Percentiles rank a stretch among this genome's conserved stretches.
Conservation (phyloP, 116 monocot genomes). For the Papilionanthe hybrid region DNA sequence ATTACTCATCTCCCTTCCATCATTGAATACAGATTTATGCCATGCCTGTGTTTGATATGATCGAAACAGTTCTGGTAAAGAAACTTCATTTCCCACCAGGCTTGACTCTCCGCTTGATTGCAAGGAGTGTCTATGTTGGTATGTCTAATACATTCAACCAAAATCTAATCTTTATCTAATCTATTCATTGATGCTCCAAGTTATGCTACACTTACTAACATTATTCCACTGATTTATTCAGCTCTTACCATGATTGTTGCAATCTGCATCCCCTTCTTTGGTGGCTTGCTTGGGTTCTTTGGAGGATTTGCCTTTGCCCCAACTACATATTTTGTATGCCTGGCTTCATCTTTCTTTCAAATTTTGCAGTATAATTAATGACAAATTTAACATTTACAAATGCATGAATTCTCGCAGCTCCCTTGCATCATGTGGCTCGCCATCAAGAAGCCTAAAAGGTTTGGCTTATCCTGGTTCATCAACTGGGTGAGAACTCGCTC, state of each 20-base stretch:
- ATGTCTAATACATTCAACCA: background rate
- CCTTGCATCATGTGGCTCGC: conserved; percentile 70
- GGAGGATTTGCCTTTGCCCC: conserved; percentile 62
- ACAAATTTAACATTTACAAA: background rate
- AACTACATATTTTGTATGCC: conserved; percentile 46
- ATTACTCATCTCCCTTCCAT: background rate
- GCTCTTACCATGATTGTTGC: conserved; percentile 37
- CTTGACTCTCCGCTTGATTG: conserved; percentile 27
- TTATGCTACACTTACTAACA: background rate
- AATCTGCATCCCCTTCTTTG: conserved; percentile 50
- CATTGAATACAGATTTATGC: conserved; percentile 35
- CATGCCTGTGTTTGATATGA: conserved; percentile 51
- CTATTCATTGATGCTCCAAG: background rate
- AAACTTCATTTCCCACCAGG: conserved; percentile 24
- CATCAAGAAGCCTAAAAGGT: conserved; percentile 57
- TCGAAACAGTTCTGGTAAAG: conserved; percentile 43
- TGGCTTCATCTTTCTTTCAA: background rate
- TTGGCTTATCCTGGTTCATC: conserved; percentile 51
- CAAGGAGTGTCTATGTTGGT: conserved; percentile 39
- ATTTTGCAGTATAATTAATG: background rate
- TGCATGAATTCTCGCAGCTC: conserved; percentile 23
- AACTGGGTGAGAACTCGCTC: conserved; percentile 43
- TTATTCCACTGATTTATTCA: conserved; percentile 10
- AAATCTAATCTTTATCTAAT: background rate
- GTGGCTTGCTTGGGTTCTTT: conserved; percentile 56